Evolutionary conservation across 441 rosid genomes (phyloP), one percentile per base, ranked within the genome.

Genomic region (Bruguiera hainesii): DNA sequence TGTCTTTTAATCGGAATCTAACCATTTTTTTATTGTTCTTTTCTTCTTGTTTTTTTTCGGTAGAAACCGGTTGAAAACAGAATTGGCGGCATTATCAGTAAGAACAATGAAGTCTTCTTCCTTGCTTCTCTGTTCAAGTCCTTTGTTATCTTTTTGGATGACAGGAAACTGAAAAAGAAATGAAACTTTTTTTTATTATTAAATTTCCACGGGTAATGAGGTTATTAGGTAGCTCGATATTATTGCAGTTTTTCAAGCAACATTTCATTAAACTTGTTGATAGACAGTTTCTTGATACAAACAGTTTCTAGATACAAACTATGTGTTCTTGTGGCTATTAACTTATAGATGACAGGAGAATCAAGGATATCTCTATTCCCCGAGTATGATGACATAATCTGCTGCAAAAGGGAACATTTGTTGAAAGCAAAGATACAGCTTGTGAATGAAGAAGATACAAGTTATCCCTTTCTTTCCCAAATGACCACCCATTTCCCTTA

Each of bases 311-410:
- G 39, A 9, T 8, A 35, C 11, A 9, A 8, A 35, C 39, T 35
- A 8, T 48, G 31, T 1, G 48, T 33, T 50, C 26, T 48, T 26
- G 11, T 2, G 39, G 39, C 11, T 35, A 9, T 26, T 4, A 5
- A 49, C 46, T 2, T 35, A 29, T 59, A 92, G 98, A 92, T 95
- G 98, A 81, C 97, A 33, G 95, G 96, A 46, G 98, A 88, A 71
- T 73, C 95, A 5, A 96, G 99, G 61, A 79, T 92, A 67, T 92
- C 97, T 16, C 97, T 98, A 19, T 95, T 95, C 63, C 98, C 97
- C 0, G 95, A 92, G 74, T 96, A 89, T 73, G 98, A 92, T 75
- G 87, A 92, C 81, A 90, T 95, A 60, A 90, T 90, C 75, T 85
- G 87, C 73, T 92, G 98, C 98, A 95, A 35, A 35, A 92, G 82